Conservation (phyloP, 345 rosid genomes). For the Citrus mangshanensis region DNA sequence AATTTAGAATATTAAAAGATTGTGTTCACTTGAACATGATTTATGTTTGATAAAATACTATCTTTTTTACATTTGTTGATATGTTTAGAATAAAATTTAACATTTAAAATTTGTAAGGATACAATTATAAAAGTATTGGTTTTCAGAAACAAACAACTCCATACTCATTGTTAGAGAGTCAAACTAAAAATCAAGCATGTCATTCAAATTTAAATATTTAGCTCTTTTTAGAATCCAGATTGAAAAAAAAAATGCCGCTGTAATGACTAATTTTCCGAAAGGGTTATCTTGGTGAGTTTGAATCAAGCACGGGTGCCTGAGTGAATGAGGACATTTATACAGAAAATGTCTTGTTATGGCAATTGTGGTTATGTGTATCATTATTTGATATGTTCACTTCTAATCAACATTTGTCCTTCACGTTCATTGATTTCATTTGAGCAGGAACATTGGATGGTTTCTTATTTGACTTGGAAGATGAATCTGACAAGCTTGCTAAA, state of each 20-base stretch:
- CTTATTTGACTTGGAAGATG: constrained; percentile 84
- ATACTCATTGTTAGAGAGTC: too few species aligned
- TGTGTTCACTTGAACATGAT: too few species aligned
- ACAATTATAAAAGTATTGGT: too few species aligned
- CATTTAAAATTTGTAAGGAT: too few species aligned
- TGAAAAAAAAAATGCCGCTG: too few species aligned
- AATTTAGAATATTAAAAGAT: too few species aligned
- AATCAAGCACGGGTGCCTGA: not conserved
- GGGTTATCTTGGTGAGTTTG: not conserved
- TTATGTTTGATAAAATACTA: too few species aligned
- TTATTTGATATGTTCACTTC: not conserved
- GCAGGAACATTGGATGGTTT: constrained; percentile 86
- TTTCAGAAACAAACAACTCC: not conserved
- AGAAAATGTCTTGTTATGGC: not conserved
- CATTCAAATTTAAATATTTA: too few species aligned
- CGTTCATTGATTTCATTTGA: constrained; percentile 13
- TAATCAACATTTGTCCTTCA: not conserved
- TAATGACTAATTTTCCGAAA: not conserved
- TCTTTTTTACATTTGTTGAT: too few species aligned
- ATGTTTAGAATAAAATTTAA: too few species aligned
- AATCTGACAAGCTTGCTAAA: constrained; percentile 55
- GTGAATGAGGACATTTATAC: not conserved
- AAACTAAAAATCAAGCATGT: not conserved
- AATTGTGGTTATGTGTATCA: not conserved
- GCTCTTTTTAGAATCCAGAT: too few species aligned